A percentile compares a stretch with the other conserved stretches of the same genome.
Evolutionary conservation across 1,284 basidiomycete genomes (phyloP).

Genomic region (Cryptococcus deneoformans): DNA sequence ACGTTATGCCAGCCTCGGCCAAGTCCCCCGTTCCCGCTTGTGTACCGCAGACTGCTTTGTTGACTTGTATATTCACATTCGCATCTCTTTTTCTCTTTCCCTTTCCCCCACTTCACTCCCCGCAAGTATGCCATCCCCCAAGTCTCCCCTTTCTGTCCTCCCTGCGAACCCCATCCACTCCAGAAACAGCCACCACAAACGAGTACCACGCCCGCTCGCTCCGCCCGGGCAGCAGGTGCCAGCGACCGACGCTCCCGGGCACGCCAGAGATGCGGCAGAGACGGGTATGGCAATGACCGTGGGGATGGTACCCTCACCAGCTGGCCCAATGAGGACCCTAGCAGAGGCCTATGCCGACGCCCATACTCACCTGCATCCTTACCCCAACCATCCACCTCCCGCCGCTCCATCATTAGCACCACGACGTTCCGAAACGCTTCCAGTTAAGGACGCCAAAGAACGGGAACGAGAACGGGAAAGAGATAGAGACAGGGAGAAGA

Average conservation of each 20-base stretch:
- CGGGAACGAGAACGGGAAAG: constrained; percentile 4
- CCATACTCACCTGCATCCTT: constrained; percentile 12
- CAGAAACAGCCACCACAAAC: neutral
- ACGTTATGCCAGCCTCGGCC: too few relatives aligned
- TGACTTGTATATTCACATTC: too few relatives aligned
- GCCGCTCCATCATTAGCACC: neutral
- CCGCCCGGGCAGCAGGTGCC: constrained; percentile 4
- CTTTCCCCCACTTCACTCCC: too few relatives aligned
- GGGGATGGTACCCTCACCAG: too few relatives aligned
- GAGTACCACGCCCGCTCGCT: constrained; percentile 4
- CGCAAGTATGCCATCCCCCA: too few relatives aligned
- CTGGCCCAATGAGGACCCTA: constrained; percentile 9
- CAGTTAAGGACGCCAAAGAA: neutral
- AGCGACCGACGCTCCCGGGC: neutral
- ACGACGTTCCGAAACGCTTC: neutral
- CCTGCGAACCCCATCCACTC: neutral
- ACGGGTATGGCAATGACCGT: neutral
- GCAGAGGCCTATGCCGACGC: constrained; percentile 32
- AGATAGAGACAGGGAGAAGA: constrained; percentile 33
- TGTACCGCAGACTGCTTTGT: too few relatives aligned
- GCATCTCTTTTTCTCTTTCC: too few relatives aligned
- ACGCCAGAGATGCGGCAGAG: neutral
- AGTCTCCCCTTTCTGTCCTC: too few relatives aligned
- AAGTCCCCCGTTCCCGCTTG: too few relatives aligned
- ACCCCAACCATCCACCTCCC: neutral